Evolutionary conservation across 495 filamentous ascomycete genomes (phyloP), one percentile per base, ranked within the genome.

Genomic region (Mycothermus thermophilus): DNA sequence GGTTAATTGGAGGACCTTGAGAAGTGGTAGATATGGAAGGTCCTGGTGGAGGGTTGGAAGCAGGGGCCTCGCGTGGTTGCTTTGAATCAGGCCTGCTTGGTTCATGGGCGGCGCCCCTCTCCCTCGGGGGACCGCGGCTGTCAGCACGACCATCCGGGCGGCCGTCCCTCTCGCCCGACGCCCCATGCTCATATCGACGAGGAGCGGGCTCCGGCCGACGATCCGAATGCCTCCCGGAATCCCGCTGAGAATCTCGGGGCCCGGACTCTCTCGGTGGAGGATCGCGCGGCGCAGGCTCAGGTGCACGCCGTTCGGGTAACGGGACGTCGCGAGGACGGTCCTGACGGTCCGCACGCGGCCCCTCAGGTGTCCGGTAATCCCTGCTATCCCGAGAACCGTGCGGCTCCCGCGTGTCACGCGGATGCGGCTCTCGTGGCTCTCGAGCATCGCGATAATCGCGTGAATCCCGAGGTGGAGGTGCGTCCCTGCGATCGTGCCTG

Each of bases 1-100:
- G 63, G 29, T 66, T 63, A 30, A 60, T 57, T 11, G 53, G 46
- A 15, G 57, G 57, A 23, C 60, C 63, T 38, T 57, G 58, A 2
- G 50, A 32, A 13, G 62, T 52, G n/a, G 49, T 31, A 32, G 53
- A 53, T 13, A 52, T 26, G 12, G 57, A 37, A n/a, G 54, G 37
- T 13, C 46, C 30, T 22, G 58, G 44, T 5, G 59, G 44, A 3
- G 58, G 50, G 10, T 53, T 21, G 11, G 51, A 14, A 11, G 22
- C 36, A 4, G 42, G 32, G 6, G 6, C 22, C 22, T 25, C 11
- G 22, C 6, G 22, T 26, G 43, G 39, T 12, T 66, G 61, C 22
- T 57, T 57, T 11, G 46, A 14, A 27, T 69, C 56, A 22, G 51
- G 44, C 13, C 59, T 50, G 33, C 51, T 46, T 13, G 48, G 30